Conservation (phyloP, 495 filamentous ascomycete species). For the Physcia stellaris region DNA sequence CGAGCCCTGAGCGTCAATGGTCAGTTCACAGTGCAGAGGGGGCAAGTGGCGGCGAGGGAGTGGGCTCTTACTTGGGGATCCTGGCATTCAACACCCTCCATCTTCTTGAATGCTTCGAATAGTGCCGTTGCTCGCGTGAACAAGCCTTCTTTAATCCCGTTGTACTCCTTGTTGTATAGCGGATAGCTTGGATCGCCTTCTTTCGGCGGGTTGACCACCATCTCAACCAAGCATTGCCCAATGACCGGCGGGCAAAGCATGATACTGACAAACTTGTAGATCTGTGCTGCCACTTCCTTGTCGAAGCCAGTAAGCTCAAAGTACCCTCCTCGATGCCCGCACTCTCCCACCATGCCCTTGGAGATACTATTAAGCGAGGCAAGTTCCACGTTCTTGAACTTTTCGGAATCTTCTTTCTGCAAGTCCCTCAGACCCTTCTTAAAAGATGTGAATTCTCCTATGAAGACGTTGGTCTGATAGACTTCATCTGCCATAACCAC, state of each 20-base stretch:
- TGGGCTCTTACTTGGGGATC: slow-evolving; percentile 43
- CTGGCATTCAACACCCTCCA: slow-evolving; percentile 91
- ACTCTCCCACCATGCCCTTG: slow-evolving; percentile 98
- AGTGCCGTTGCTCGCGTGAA: slow-evolving; percentile 67
- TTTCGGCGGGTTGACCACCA: slow-evolving; percentile 91
- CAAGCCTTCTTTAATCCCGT: slow-evolving; percentile 61
- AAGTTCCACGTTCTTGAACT: slow-evolving; percentile 77
- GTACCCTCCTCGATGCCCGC: slow-evolving; percentile 92
- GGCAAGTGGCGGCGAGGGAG: slow-evolving; percentile 2
- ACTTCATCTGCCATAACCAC: slow-evolving; percentile 93
- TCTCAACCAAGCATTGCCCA: slow-evolving; percentile 87
- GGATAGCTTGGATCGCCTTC: slow-evolving; percentile 67
- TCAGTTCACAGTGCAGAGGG: not conserved
- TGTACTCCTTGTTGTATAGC: slow-evolving; percentile 74
- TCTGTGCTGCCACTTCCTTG: slow-evolving; percentile 70
- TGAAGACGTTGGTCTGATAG: slow-evolving; percentile 97
- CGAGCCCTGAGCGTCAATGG: slow-evolving; percentile 42
- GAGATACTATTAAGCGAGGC: slow-evolving; percentile 74
- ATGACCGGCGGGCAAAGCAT: slow-evolving; percentile 89
- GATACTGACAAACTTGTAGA: slow-evolving; percentile 98
- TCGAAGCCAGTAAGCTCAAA: slow-evolving; percentile 91
- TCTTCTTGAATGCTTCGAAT: slow-evolving; percentile 76
- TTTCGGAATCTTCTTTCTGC: slow-evolving; percentile 56
- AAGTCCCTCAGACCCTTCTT: slow-evolving; percentile 77
- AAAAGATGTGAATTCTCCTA: slow-evolving; percentile 87